A percentile compares a stretch with the other conserved stretches of the same genome.
Conservation (phyloP, 768 basidiomycete species). For the Cubamyces lactineus region DNA sequence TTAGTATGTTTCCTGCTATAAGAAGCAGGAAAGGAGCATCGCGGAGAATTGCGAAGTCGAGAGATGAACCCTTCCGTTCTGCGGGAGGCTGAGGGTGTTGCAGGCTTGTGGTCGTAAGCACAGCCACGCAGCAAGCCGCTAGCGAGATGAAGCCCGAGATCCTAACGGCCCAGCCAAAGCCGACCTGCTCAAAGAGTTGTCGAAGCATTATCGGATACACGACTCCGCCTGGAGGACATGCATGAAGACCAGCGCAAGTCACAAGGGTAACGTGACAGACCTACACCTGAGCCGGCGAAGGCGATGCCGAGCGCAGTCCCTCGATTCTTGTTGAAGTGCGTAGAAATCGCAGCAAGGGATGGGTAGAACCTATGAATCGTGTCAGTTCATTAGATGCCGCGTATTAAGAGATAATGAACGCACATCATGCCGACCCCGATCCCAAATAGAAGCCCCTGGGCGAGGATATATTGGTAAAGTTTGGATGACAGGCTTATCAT, state of each 20-base stretch:
- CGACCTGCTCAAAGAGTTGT: slow-evolving; percentile 54
- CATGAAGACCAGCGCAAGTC: background rate
- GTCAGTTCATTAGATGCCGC: too few species aligned
- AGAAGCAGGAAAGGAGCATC: slow-evolving; percentile 61
- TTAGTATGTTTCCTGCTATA: slow-evolving; percentile 54
- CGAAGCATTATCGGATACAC: slow-evolving; percentile 68
- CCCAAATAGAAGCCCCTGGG: slow-evolving; percentile 67
- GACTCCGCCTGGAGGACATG: slow-evolving; percentile 53
- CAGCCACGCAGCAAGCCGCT: slow-evolving; percentile 45
- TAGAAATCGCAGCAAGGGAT: slow-evolving; percentile 64
- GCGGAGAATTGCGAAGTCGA: slow-evolving; percentile 38
- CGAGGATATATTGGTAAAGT: slow-evolving; percentile 63
- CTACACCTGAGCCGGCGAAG: slow-evolving; percentile 64
- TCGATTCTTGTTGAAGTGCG: slow-evolving; percentile 63
- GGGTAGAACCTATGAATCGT: slow-evolving; percentile 61
- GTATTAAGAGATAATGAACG: slow-evolving; percentile 30
- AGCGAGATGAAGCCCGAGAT: slow-evolving; percentile 56
- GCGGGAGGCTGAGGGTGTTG: slow-evolving; percentile 22
- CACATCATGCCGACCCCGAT: slow-evolving; percentile 65
- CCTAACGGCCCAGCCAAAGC: slow-evolving; percentile 67
- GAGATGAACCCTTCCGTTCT: slow-evolving; percentile 26
- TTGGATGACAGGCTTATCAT: slow-evolving; percentile 58
- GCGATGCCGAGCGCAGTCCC: slow-evolving; percentile 74
- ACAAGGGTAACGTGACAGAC: slow-evolving; percentile 35
- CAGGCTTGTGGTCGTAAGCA: slow-evolving; percentile 43